Base-by-base conservation (phyloP, 2,329 filamentous ascomycete species). In the Arthroderma sp. region DNA sequence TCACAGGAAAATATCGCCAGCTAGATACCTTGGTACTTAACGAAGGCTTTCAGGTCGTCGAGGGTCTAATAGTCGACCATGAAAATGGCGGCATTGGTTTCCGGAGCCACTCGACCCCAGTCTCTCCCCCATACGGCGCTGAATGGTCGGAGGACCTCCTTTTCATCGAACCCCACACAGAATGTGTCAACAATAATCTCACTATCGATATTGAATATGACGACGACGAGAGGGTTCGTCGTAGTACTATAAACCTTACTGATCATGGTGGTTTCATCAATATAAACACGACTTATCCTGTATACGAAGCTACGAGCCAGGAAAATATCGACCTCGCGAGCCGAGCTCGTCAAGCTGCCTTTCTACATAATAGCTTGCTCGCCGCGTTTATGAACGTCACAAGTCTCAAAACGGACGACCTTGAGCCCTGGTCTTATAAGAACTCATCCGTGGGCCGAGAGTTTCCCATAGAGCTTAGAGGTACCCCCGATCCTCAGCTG, bases 61-160 rank as follows among this genome's bases (percentile, higher is more conserved):
- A 72, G 48, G 69, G 69, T 0, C 54, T 72, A 3, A 52, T 72
- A 5, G 62, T 70, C 0, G 67, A 72, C 46, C 60, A 58, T 27
- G 51, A 55, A 27, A 57, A 55, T 11, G 68, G 68, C 0, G 65
- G 67, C 0, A 57, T 72, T 15, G 69, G 68, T 0, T 65, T 71
- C 6, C 60, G 69, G 27, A 71, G 71, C 47, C 68, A 71, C 46
- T 69, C 61, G 0, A 46, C 60, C 0, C 69, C 69, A 1, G 36
- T 49, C 0, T 53, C 52, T 0, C 48, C 61, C 1, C 29, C 47
- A 1, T 59, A 57, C 36, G 69, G 69, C 0, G 64, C 58, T 5
- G 56, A 52, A 1, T 73, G 70, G 70, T 55, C 57, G 0, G 70
- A 74, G 45, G 68, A 73, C 44, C 39, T 73, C 4, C 60, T 73